These are phyloP conservation scores for Physcomitrium patens DNA, from an alignment of 225 moss, liverwort and hornwort genomes.

Conservation along the genomic window DNA sequence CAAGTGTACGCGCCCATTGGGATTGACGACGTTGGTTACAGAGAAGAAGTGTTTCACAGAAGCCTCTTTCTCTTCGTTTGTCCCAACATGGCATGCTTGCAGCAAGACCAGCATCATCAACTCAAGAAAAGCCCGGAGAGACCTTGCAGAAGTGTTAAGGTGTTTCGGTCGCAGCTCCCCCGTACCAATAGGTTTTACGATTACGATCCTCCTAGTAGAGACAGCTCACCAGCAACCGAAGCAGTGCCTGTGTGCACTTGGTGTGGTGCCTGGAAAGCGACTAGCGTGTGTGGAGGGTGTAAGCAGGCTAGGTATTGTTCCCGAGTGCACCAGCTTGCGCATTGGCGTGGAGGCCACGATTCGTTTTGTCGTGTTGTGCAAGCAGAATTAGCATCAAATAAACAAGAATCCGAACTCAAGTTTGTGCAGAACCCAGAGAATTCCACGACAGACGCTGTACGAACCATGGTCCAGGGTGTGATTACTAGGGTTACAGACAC, in stretches of 20 bases:
- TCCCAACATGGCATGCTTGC: slow-evolving; percentile 78
- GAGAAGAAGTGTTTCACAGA: slow-evolving; percentile 67
- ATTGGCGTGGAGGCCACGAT: slow-evolving; percentile 86
- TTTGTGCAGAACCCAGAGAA: not conserved
- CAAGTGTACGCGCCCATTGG: slow-evolving; percentile 81
- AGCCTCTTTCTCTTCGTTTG: slow-evolving; percentile 83
- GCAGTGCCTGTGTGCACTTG: slow-evolving; percentile 76
- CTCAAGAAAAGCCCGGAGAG: slow-evolving; percentile 48
- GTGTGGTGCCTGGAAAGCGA: slow-evolving; percentile 93
- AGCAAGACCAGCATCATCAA: slow-evolving; percentile 87
- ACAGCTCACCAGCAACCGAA: slow-evolving; percentile 44
- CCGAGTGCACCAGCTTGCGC: slow-evolving; percentile 75
- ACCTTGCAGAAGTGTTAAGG: slow-evolving; percentile 69
- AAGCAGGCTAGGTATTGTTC: slow-evolving; percentile 81
- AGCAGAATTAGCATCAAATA: slow-evolving; percentile 32
- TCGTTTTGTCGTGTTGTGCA: slow-evolving; percentile 67
- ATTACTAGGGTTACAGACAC: slow-evolving; percentile 35
- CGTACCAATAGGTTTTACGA: slow-evolving; percentile 77
- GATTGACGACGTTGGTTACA: slow-evolving; percentile 41
- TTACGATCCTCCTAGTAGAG: slow-evolving; percentile 52
- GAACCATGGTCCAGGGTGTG: slow-evolving; percentile 35
- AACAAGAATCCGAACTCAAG: not conserved
- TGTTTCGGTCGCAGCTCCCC: slow-evolving; percentile 89
- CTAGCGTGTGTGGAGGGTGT: slow-evolving; percentile 80
- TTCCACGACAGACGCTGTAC: slow-evolving; percentile 25